Base-by-base conservation (phyloP, 345 rosid genomes). In the Combretum micranthum region DNA sequence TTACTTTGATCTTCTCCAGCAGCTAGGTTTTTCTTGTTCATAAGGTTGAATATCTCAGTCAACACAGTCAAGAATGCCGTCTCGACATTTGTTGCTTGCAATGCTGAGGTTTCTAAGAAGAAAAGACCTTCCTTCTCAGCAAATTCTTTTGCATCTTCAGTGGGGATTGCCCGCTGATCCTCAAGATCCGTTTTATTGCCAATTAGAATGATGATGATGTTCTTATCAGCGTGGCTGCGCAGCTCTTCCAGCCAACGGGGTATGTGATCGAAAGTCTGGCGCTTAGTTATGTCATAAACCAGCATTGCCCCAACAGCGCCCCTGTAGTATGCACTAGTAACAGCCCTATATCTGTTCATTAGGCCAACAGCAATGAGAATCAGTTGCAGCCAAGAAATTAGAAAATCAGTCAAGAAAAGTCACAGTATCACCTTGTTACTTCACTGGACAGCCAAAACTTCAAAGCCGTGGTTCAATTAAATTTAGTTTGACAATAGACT, bases 261-360 rank as follows among this genome's bases (percentile, higher is more conserved):
- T 58, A 87, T 87, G 72, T 87, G 96, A 18, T 87, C 96, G 44
- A 87, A 87, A 47, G 89, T 80, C 55, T 81, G 86, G 0, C 84
- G 84, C 48, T 83, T 88, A 5, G 86, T 74, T 50, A 85, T 79
- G 57, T 88, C 96, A 1, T 81, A 88, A 23, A 88, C 92, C 50
- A 88, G 69, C 87, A 88, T 85, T 23, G 96, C 96, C 48, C 96
- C 96, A n/a, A 88, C 89, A 32, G 96, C 92, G 42, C 96, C 96
- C 61, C 96, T 76, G 60, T 88, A 88, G 59, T 83, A 85, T 42
- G 96, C 92, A 57, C 92, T 88, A 21, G 96, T 88, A 37, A 88
- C 96, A 1, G 96, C 92, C 72, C 92, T 79, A 61, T 86, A 86
- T 52, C 95, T 86, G 79, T 7, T 4, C 39, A 32, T 32, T 32